Evolutionary conservation across 495 filamentous ascomycete genomes (phyloP).

Genomic region (Xylaria grammica): DNA sequence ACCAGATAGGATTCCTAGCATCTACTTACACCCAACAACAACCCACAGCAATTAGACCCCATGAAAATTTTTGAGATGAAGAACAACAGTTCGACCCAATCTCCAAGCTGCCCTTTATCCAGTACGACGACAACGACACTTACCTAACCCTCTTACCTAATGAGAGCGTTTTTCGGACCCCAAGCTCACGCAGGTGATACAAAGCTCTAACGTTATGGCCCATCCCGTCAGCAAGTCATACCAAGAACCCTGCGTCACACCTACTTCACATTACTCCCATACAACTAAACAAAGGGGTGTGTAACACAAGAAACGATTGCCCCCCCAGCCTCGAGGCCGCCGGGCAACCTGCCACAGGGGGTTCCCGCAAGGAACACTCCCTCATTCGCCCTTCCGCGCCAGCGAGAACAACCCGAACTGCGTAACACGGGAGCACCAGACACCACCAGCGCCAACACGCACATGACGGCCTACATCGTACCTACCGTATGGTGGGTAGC

Average conservation of each 20-base stretch:
- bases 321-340: not conserved
- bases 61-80: no score
- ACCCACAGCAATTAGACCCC: no score
- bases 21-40: no score
- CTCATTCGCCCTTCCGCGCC: not conserved
- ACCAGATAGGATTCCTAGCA: no score
- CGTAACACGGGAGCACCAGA: no score
- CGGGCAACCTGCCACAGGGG: not conserved
- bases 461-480: not conserved
- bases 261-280: not conserved
- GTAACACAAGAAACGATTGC: not conserved
- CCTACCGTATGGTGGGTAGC: no score
- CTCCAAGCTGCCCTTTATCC: no score
- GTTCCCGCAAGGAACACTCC: not conserved
- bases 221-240: not conserved
- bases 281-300: not conserved
- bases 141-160: no score
- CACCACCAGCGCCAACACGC: not conserved
- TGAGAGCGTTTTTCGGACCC: not conserved
- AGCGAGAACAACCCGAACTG: not conserved
- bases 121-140: no score
- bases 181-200: not conserved
- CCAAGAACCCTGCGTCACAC: no score
- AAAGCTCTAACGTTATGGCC: not conserved
- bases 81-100: no score